Conservation (phyloP, 108 stramenopile genomes). For the Cyclotella kingstonii region DNA sequence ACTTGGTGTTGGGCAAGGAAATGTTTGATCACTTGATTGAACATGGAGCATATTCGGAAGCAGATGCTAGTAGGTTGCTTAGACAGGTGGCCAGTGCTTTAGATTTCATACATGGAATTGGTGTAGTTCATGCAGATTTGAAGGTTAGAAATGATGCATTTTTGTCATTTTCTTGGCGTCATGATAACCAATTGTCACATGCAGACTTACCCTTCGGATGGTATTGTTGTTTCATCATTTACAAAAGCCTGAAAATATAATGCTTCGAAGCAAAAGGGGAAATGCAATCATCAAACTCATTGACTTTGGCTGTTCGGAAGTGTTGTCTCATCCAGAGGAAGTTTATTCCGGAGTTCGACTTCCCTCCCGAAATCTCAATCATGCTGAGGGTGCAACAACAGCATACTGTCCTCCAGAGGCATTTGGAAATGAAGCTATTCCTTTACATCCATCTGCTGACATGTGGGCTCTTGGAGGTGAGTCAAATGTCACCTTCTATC, state of each 20-base stretch:
- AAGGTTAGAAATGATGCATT: not conserved
- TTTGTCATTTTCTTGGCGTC: not conserved
- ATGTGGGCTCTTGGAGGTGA: slow-evolving; percentile 58
- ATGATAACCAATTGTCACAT: not conserved
- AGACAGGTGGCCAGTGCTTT: slow-evolving; percentile 39
- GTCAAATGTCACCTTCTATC: slow-evolving; percentile 2
- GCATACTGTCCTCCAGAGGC: slow-evolving; percentile 51
- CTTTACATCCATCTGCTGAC: slow-evolving; percentile 29
- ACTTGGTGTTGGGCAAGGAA: slow-evolving; percentile 72
- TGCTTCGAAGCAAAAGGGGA: slow-evolving; percentile 38
- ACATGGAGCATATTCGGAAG: slow-evolving; percentile 79
- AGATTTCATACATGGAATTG: slow-evolving; percentile 40
- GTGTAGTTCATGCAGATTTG: slow-evolving; percentile 47
- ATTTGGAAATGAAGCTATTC: slow-evolving; percentile 22
- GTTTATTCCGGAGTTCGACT: slow-evolving; percentile 4
- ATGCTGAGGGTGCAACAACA: slow-evolving; percentile 38
- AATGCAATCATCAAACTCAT: slow-evolving; percentile 48
- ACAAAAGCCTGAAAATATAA: slow-evolving; percentile 52
- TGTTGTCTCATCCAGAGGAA: slow-evolving; percentile 27
- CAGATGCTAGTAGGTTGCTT: slow-evolving; percentile 67
- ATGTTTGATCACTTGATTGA: slow-evolving; percentile 80
- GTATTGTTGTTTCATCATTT: not conserved
- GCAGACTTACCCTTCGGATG: not conserved
- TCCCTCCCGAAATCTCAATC: slow-evolving; percentile 24
- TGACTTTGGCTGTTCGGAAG: slow-evolving; percentile 53